phyloP scores from a whole-genome alignment of 768 basidiomycete genomes.

The Mycena kentingensis region DNA sequence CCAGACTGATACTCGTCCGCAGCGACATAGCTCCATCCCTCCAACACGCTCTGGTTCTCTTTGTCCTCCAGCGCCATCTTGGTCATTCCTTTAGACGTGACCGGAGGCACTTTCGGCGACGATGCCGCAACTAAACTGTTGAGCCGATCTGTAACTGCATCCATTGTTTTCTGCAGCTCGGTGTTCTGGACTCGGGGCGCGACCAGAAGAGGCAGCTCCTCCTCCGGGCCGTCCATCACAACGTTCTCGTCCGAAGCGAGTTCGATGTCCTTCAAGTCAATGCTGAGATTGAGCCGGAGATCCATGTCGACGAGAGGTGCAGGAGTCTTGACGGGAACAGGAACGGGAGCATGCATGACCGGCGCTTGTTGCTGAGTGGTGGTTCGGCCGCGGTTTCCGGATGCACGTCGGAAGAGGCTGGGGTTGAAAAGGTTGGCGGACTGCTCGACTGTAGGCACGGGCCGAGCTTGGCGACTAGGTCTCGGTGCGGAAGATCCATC shows the following conservation, averaged over 20 bases:
- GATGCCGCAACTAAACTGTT: slow-evolving; percentile 36
- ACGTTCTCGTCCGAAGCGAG: slow-evolving; percentile 12
- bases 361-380: neutral
- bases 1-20: slow-evolving; percentile 34
- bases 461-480: slow-evolving; percentile 8
- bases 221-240: neutral
- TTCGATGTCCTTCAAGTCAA: slow-evolving; percentile 15
- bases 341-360: slow-evolving; percentile 13
- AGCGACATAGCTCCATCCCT: slow-evolving; percentile 42
- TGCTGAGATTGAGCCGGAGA: slow-evolving; percentile 15
- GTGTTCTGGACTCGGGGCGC: slow-evolving; percentile 44
- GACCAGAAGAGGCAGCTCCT: slow-evolving; percentile 39
- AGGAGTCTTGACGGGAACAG: slow-evolving; percentile 4
- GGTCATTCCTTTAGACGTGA: slow-evolving; percentile 12
- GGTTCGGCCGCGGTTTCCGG: neutral
- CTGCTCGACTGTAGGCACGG: neutral
- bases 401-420: slow-evolving; percentile 6
- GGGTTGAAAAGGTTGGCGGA: slow-evolving; percentile 1
- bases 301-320: slow-evolving; percentile 13
- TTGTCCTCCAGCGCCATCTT: slow-evolving; percentile 36
- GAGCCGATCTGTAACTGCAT: slow-evolving; percentile 49
- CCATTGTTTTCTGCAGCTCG: slow-evolving; percentile 44
- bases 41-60: slow-evolving; percentile 42
- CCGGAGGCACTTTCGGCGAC: slow-evolving; percentile 23
- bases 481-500: slow-evolving; percentile 18